phyloP scores from a whole-genome alignment of 2,329 filamentous ascomycete species.

The Talaromyces piceae region DNA sequence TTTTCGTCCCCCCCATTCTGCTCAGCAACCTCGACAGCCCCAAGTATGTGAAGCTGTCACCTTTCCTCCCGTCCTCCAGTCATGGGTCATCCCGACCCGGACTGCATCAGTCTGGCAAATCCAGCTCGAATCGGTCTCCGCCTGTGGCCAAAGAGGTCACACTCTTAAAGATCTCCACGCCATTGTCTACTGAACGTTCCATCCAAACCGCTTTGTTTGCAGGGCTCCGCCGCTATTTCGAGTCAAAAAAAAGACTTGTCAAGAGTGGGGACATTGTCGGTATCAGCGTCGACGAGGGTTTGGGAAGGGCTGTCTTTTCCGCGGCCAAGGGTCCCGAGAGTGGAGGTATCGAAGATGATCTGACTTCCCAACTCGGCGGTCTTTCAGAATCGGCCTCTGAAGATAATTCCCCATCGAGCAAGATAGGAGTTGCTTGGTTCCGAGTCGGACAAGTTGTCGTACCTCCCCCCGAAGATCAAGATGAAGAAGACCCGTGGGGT shows the following conservation, averaged over 20 bases:
- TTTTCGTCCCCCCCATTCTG: conserved; percentile 78
- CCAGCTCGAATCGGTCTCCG: conserved; percentile 41
- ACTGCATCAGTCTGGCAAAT: conserved; percentile 41
- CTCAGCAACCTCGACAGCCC: conserved; percentile 77
- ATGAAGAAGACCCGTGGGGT: conserved; percentile 69
- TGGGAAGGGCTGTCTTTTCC: conserved; percentile 76
- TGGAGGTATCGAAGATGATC: conserved; percentile 65
- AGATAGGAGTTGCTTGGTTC: conserved; percentile 76
- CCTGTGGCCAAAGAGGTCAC: conserved; percentile 70
- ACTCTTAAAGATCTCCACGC: conserved; percentile 80
- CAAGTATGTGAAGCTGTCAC: conserved; percentile 69
- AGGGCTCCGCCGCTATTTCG: conserved; percentile 82
- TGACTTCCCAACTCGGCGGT: conserved; percentile 37
- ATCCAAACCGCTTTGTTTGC: conserved; percentile 81
- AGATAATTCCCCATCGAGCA: conserved; percentile 34
- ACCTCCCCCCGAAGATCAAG: conserved; percentile 41
- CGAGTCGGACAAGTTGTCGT: conserved; percentile 67
- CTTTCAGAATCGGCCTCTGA: conserved; percentile 19
- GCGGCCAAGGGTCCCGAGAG: conserved; percentile 47
- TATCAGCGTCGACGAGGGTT: conserved; percentile 76
- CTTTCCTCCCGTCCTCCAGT: conserved; percentile 39
- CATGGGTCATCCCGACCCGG: conserved; percentile 52
- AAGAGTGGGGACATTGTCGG: conserved; percentile 83
- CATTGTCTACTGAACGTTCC: conserved; percentile 74
- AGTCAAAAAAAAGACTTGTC: conserved; percentile 71